Base-by-base conservation (phyloP, 805 yeast genomes). In the Candida ortonii region DNA sequence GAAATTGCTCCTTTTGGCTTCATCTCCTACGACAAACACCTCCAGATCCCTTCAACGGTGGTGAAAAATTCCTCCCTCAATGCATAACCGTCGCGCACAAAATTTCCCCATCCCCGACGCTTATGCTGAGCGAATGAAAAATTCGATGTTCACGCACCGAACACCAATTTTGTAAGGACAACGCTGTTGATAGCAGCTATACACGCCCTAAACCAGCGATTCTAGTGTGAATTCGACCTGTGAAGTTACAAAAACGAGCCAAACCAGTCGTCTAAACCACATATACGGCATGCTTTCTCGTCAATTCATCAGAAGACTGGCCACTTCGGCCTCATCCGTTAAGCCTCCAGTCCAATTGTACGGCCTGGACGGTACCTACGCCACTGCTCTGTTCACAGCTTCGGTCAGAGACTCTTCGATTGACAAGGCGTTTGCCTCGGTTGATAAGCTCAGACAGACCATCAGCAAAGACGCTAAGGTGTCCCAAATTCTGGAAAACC, bases 301-400 rank as follows among this genome's bases (percentile, higher is more conserved):
- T 69, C 69, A 72, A 54, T 78, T 78, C 60, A 57, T 70, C 59
- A 82, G 89, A 70, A 67, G 81, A 38, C 62, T 83, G 70, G 90
- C 94, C 57, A 66, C 89, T 40, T 82, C 85, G 50, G 45, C 56
- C 34, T 36, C 55, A 34, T 23, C 55, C 22, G 76, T 75, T 56
- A 81, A 79, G 65, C 88, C 94, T 34, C 97, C 97, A 38, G 84
- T 90, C 46, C 96, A 88, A 75, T 75, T 90, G 62, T 90, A 76
- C 57, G 97, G 97, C 47, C 69, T 90, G 51, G 97, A 89, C 52
- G 98, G 97, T 60, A 88, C 97, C 47, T 90, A 90, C 66, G 98
- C 97, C 52, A 76, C 87, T 39, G 96, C 98, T 31, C 76, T 93
- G 54, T 90, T 80, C 78, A 72, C 89, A 36, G 97, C 97, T 15